Base-by-base conservation (phyloP, 805 yeast species). In the Teunomyces tritomae region DNA sequence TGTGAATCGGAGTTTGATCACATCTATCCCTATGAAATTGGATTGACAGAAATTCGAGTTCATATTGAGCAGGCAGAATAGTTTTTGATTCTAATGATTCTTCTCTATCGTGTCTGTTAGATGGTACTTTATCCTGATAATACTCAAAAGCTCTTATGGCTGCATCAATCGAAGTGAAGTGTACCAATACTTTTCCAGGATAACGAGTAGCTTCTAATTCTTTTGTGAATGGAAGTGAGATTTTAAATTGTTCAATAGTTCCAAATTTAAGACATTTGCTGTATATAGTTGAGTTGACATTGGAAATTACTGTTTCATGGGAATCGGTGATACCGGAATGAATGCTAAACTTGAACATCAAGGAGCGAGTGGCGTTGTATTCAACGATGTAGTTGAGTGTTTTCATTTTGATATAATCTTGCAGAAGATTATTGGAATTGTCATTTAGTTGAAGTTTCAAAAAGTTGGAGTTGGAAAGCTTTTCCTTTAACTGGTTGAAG, bases 111-210 rank as follows among this genome's bases (percentile, higher is more conserved):
- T 54, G 56, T 33, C 53, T 57, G 40, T 63, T 64, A 32, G 44
- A 41, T 30, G 62, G 61, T 28, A 65, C 54, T 34, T 56, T 51
- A 37, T 59, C 57, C 20, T 39, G 44, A 28, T 44, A 56, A 37
- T 64, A 68, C 54, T 76, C 76, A 43, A 68, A 73, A 39, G 73
- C 64, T 49, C 71, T 71, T 44, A 77, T 73, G 11, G 82, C 77
- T 8, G 74, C 55, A 41, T 74, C 74, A 29, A 78, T 74, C 26
- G 78, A 69, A 3, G 75, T 70, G 54, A 71, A 79, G 55, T 77
- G 74, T 26, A 69, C 59, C 49, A 53, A 17, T 3, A 48, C 55
- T 42, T 50, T 56, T 14, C 56, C 52, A 17, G 14, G 5, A 10
- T 39, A 14, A 16, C 40, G 45, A 4, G 13, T 13, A 8, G 30